Percentiles rank a stretch among this genome's conserved stretches.
These are phyloP conservation scores for Thelonectria rubi DNA, from an alignment of 2,329 filamentous ascomycete genomes.

Conservation along the genomic window DNA sequence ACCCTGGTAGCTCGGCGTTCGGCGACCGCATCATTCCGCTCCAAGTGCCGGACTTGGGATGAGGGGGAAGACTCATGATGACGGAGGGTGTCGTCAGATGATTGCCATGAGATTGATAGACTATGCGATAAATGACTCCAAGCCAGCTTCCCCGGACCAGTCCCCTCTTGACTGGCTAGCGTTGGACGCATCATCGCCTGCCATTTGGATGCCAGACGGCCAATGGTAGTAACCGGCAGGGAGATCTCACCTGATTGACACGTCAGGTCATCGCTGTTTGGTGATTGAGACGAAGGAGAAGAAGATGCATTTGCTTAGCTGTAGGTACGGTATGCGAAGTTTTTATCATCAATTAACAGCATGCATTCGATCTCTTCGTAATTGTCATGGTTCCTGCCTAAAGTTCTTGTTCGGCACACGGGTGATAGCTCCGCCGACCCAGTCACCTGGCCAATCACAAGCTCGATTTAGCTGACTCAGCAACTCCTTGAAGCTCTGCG, in stretches of 20 bases:
- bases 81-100: too few species aligned
- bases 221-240: neutral
- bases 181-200: neutral
- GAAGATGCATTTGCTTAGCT: neutral
- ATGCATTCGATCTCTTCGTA: too few species aligned
- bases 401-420: neutral
- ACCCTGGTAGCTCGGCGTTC: conserved; percentile 15
- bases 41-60: neutral
- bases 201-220: neutral
- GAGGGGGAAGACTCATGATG: too few species aligned
- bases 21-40: conserved; percentile 13
- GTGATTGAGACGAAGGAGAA: neutral
- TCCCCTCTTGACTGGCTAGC: neutral
- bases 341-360: too few species aligned
- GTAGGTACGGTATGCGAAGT: neutral
- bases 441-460: conserved; percentile 28
- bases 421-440: neutral
- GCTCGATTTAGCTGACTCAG: conserved; percentile 32
- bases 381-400: neutral
- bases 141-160: conserved; percentile 2
- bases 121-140: neutral
- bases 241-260: neutral
- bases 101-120: too few species aligned
- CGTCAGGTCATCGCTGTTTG: neutral
- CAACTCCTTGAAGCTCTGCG: conserved; percentile 28